Evolutionary conservation across 192 early-diverging fungal species (phyloP).

Genomic region (Haplosporangium gracile): DNA sequence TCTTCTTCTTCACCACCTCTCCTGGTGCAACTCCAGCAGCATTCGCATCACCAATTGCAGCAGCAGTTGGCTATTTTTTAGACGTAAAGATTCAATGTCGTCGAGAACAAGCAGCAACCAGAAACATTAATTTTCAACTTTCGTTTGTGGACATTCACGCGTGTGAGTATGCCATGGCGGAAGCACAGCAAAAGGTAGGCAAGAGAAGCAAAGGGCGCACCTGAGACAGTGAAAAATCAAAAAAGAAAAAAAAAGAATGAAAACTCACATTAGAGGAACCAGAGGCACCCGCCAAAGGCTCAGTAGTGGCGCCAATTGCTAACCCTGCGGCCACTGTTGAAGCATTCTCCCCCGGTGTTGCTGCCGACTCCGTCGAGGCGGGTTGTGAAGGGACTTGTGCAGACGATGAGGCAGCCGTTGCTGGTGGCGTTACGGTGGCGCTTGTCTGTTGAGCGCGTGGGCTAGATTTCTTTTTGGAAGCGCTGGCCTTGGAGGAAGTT

Average conservation of each 20-base stretch:
- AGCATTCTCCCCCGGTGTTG: background rate
- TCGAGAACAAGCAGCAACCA: background rate
- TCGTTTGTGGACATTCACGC: background rate
- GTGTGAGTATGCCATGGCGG: background rate
- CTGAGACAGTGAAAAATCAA: background rate
- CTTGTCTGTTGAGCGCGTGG: background rate
- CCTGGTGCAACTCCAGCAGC: background rate
- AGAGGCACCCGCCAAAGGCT: background rate
- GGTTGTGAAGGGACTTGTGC: background rate
- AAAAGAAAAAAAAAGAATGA: background rate
- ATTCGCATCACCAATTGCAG: background rate
- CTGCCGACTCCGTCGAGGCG: background rate
- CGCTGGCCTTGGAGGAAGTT: background rate
- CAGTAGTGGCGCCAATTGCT: background rate
- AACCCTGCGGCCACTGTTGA: background rate
- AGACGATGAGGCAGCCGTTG: background rate
- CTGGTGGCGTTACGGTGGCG: background rate
- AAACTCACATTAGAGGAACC: background rate
- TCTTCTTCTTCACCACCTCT: constrained; percentile 38
- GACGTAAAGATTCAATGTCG: background rate
- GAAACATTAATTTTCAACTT: background rate
- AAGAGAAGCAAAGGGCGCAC: background rate
- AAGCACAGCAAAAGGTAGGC: background rate
- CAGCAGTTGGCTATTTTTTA: background rate
- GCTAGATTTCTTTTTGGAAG: background rate